phyloP scores from a whole-genome alignment of 2,329 filamentous ascomycete genomes.

The Mycogone perniciosa region DNA sequence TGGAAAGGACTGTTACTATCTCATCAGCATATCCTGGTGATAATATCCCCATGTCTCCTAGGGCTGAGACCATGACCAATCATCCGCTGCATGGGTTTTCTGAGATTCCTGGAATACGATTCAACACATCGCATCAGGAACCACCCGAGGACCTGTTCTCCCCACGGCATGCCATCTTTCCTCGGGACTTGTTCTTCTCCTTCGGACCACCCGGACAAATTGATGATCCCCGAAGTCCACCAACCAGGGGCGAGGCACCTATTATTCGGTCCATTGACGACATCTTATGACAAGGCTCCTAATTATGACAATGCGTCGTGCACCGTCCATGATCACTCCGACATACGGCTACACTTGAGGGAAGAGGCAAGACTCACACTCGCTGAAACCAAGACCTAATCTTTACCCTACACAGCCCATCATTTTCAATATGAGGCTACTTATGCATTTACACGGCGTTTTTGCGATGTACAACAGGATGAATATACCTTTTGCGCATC shows the following conservation, averaged over 20 bases:
- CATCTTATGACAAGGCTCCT: conserved; percentile 47
- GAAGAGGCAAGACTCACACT: background rate
- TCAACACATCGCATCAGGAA: conserved; percentile 47
- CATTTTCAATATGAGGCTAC: background rate
- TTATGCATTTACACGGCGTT: conserved; percentile 10
- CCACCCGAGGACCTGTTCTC: conserved; percentile 49
- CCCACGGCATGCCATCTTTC: conserved; percentile 45
- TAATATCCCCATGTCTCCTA: conserved; percentile 61
- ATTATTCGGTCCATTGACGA: conserved; percentile 76
- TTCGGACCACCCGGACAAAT: conserved; percentile 46
- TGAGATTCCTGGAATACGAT: conserved; percentile 42
- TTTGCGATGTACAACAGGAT: conserved; percentile 8
- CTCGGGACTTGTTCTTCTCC: conserved; percentile 45
- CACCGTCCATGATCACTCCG: conserved; percentile 2
- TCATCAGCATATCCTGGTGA: conserved; percentile 33
- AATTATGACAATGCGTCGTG: conserved; percentile 1
- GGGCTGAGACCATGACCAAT: conserved; percentile 65
- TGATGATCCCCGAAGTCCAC: conserved; percentile 66
- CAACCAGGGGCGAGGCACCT: conserved; percentile 65
- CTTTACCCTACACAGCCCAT: background rate
- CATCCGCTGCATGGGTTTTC: conserved; percentile 52
- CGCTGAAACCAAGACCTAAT: background rate
- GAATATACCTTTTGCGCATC: conserved; percentile 1
- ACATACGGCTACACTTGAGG: background rate
- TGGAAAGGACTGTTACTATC: conserved; percentile 32